Conservation (phyloP, 176 grass and related monocot species). For the Cocos nucifera region DNA sequence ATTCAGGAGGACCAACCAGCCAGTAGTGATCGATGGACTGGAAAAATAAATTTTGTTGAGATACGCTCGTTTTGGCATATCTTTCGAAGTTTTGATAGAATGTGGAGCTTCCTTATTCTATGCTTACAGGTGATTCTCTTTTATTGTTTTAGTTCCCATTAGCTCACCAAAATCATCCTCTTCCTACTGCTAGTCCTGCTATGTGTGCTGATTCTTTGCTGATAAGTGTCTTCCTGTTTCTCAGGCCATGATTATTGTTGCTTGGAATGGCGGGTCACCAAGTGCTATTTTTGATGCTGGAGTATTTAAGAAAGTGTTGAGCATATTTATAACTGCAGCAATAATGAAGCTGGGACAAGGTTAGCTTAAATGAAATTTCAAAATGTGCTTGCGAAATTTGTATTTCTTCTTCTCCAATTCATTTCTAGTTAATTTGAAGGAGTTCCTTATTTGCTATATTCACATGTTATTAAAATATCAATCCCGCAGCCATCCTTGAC, state of each 20-base stretch:
- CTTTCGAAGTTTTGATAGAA: conserved; percentile 96
- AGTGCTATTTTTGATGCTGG: conserved; percentile 72
- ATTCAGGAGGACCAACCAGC: conserved; percentile 43
- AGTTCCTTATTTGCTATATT: background rate
- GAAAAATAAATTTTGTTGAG: conserved; percentile 97
- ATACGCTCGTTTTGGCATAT: conserved; percentile 96
- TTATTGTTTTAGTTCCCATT: background rate
- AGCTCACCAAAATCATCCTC: background rate
- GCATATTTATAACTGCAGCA: conserved; percentile 89
- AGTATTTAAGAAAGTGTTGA: conserved; percentile 88
- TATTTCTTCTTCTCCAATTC: no score
- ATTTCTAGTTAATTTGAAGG: no score
- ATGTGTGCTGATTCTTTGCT: conserved; percentile 17
- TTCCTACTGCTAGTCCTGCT: conserved; percentile 12
- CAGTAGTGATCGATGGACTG: conserved; percentile 53
- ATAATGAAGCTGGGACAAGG: conserved; percentile 75
- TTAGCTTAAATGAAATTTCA: background rate
- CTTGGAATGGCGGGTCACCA: conserved; percentile 88
- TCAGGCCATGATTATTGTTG: conserved; percentile 88
- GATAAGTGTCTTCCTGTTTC: conserved; percentile 4
- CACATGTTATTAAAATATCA: background rate
- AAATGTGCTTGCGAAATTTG: no score
- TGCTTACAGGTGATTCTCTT: conserved; percentile 63
- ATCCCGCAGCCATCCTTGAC: conserved; percentile 68
- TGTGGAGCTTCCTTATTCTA: conserved; percentile 96